Conservation (phyloP, 2,329 filamentous ascomycete genomes). For the Ceratocystis ficicola region DNA sequence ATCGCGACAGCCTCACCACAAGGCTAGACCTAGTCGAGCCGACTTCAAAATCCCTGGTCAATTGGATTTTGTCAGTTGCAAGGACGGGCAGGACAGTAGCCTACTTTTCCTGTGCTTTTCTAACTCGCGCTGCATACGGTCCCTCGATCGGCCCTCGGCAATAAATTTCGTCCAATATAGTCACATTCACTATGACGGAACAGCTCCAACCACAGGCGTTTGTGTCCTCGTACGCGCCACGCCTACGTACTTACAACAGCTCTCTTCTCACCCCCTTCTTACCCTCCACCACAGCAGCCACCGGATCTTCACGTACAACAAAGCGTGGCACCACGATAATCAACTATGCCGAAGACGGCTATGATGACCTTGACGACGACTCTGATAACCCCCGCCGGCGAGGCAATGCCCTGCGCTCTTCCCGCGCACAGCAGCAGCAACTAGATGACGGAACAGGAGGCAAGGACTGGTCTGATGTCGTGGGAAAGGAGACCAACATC, state of each 20-base stretch:
- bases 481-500: constrained; percentile 66
- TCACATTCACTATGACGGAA: constrained; percentile 15
- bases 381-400: constrained; percentile 65
- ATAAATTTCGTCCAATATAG: neutral
- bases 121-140: neutral
- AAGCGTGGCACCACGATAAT: constrained; percentile 94
- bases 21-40: neutral
- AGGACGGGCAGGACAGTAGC: neutral
- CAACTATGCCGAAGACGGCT: constrained; percentile 96
- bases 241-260: constrained; percentile 82
- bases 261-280: constrained; percentile 78
- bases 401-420: constrained; percentile 70
- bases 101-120: neutral
- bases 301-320: constrained; percentile 62
- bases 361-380: constrained; percentile 64
- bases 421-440: constrained; percentile 43
- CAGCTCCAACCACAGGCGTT: constrained; percentile 60
- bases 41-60: neutral
- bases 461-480: constrained; percentile 57
- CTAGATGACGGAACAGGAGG: constrained; percentile 52
- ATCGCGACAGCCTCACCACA: neutral
- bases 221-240: constrained; percentile 81
- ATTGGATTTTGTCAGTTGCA: neutral
- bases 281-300: constrained; percentile 53
- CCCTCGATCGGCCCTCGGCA: neutral